Base-by-base conservation (phyloP, 2,329 filamentous ascomycete genomes). In the Ceratocystis alfenasii region DNA sequence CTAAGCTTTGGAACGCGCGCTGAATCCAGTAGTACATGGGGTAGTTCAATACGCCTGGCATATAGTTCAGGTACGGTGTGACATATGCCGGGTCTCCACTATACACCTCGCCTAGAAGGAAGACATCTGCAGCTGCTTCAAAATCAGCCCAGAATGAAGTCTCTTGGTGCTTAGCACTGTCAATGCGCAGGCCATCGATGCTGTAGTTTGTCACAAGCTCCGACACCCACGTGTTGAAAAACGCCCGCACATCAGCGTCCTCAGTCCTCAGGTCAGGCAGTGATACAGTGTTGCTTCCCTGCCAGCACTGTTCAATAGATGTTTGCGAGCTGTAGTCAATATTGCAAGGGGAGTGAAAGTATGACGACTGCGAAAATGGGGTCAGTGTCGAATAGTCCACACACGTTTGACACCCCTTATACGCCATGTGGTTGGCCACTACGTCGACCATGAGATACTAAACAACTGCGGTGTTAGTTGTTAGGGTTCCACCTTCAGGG, bases 211-310 rank as follows among this genome's bases (percentile, higher is more conserved):
- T 79, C 87, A 88, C 92, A 72, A 90, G 91, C 4, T 80, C 60
- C 36, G 68, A 79, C 78, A 89, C 85, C 8, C 85, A 80, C 55
- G 80, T 78, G 57, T 86, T 78, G 72, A 89, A 86, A 6, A 89
- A 83, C 0, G 87, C 87, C 5, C 87, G 80, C 0, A 87, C 82
- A 0, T 82, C 82, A 0, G 79, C 77, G 67, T 86, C 86, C 70
- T 90, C 86, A 87, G 88, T 92, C 74, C 92, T 91, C 12, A 92
- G 78, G 70, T 92, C 89, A 0, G 88, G 88, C 71, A 69, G 63
- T 12, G 68, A 64, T 6, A 80, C 77, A 2, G 71, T 75, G 30
- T 74, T 71, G 69, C 81, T 77, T 10, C 81, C 81, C 28, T 81
- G 74, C 79, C 81, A 82, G 72, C 81, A 81, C 63, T 73, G 66